Evolutionary conservation across 1,284 basidiomycete species (phyloP), one percentile per base, ranked within the genome.

Genomic region (Ganoderma lucidum): DNA sequence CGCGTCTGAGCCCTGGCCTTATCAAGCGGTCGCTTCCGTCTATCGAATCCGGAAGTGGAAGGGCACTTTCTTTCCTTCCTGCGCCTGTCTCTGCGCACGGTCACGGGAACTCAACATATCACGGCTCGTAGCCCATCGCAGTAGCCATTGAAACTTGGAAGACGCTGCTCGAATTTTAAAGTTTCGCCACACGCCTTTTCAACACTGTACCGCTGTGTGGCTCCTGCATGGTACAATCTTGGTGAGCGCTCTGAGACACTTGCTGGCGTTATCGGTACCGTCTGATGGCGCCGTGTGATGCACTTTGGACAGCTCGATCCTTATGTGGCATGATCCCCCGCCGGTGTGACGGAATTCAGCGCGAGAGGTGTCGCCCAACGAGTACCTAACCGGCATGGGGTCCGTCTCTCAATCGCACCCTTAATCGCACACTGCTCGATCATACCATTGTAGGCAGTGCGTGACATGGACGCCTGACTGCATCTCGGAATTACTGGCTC

Each of bases 381-480:
- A n/a, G 28, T 23, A 42, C 60, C 41, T n/a, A 12, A 62, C 23
- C 15, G 60, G 60, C 41, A 28, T 45, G 28, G 19, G 8, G 28
- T 15, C 60, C 60, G 41, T 62, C 39, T 28, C 60, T 12, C 32
- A 42, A 62, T 62, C 41, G 12, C 32, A 39, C 37, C 60, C 60
- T 42, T 41, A 44, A 61, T 61, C 39, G 0, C 60, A 30, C n/a
- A n/a, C 8, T 30, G 32, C 35, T 32, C n/a, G 41, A 44, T 30
- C n/a, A 32, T 35, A 56, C 53, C 14, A 56, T 32, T 35, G 8
- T 14, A 17, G 32, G 53, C 15, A 23, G 28, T 62, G 15, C 42
- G 23, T 62, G 60, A 45, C 28, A n/a, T 30, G 60, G 28, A 45
- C 60, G 41, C 60, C 60, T 62, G 60, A 62, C 60, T 19, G 15